Evolutionary conservation across 2,329 filamentous ascomycete species (phyloP).

Genomic region (Ramichloridium luteum): DNA sequence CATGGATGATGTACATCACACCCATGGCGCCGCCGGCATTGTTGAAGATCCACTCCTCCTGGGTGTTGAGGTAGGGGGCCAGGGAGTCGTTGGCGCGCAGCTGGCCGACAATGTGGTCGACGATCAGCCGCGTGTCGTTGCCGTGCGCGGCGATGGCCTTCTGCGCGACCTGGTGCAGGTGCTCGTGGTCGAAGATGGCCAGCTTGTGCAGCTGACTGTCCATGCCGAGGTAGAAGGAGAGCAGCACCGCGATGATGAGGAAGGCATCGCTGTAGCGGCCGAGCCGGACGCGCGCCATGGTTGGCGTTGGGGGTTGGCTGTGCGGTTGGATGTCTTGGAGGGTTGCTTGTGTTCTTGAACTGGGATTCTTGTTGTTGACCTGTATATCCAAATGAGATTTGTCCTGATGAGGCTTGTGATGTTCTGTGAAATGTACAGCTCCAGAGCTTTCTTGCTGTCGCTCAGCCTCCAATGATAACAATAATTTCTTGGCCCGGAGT

Average conservation of each 20-base stretch:
- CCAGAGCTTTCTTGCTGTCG: too few relatives aligned
- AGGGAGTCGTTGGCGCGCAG: constrained; percentile 41
- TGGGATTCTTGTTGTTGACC: too few relatives aligned
- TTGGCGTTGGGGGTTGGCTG: constrained; percentile 2
- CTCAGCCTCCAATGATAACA: too few relatives aligned
- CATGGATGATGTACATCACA: constrained; percentile 80
- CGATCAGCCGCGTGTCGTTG: constrained; percentile 60
- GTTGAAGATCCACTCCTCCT: constrained; percentile 84
- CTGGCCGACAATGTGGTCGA: constrained; percentile 57
- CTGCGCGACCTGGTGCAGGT: constrained; percentile 57
- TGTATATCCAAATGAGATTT: too few relatives aligned
- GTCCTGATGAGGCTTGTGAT: too few relatives aligned
- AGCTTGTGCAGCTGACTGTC: constrained; percentile 44
- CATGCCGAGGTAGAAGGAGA: constrained; percentile 43
- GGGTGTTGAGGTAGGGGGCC: constrained; percentile 46
- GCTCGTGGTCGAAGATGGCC: constrained; percentile 61
- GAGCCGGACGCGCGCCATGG: too few relatives aligned
- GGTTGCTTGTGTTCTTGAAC: too few relatives aligned
- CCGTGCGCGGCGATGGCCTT: constrained; percentile 56
- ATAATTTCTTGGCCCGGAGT: too few relatives aligned
- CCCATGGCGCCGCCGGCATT: constrained; percentile 88
- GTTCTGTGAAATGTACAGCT: too few relatives aligned
- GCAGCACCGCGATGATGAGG: constrained; percentile 41
- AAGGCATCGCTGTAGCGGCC: too few relatives aligned
- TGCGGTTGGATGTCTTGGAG: background rate